These are phyloP conservation scores for Neonectria punicea DNA, from an alignment of 2,329 filamentous ascomycete genomes.

Conservation along the genomic window DNA sequence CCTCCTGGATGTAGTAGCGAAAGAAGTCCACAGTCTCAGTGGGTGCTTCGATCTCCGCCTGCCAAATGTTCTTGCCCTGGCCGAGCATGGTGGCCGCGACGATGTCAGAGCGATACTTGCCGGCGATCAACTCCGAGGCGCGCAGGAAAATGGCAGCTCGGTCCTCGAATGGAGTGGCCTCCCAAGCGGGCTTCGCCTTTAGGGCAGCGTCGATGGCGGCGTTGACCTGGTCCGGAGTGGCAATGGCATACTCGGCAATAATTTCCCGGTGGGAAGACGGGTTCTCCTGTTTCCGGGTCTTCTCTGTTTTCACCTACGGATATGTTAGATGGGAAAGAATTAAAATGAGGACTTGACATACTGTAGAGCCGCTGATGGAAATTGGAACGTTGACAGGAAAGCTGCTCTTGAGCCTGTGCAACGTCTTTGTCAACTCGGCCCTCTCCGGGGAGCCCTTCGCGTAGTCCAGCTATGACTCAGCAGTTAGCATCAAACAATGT, in stretches of 20 bases:
- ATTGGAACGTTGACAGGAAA: conserved; percentile 32
- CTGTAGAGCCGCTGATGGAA: conserved; percentile 20
- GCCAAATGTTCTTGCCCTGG: conserved; percentile 37
- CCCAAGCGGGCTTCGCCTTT: conserved; percentile 31
- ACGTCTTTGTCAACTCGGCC: conserved; percentile 26
- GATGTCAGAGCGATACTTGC: conserved; percentile 35
- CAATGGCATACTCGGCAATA: conserved; percentile 31
- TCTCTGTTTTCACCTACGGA: conserved; percentile 13
- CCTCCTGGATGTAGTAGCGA: conserved; percentile 37
- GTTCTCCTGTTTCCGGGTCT: conserved; percentile 30
- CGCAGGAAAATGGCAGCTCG: conserved; percentile 33
- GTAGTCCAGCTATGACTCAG: conserved; percentile 24
- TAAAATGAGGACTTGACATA: background rate
- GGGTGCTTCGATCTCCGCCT: conserved; percentile 33
- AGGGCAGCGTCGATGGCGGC: conserved; percentile 33
- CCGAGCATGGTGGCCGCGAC: conserved; percentile 34
- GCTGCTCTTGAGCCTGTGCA: conserved; percentile 29
- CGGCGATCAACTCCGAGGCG: conserved; percentile 31
- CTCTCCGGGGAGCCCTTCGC: conserved; percentile 35
- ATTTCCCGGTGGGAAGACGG: conserved; percentile 30
- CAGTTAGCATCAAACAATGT: background rate
- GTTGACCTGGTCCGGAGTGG: conserved; percentile 33
- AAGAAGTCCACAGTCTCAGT: conserved; percentile 49
- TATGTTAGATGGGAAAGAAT: background rate
- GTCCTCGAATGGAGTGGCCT: conserved; percentile 31